phyloP scores from a whole-genome alignment of 768 basidiomycete genomes.

The Suillus variegatus region DNA sequence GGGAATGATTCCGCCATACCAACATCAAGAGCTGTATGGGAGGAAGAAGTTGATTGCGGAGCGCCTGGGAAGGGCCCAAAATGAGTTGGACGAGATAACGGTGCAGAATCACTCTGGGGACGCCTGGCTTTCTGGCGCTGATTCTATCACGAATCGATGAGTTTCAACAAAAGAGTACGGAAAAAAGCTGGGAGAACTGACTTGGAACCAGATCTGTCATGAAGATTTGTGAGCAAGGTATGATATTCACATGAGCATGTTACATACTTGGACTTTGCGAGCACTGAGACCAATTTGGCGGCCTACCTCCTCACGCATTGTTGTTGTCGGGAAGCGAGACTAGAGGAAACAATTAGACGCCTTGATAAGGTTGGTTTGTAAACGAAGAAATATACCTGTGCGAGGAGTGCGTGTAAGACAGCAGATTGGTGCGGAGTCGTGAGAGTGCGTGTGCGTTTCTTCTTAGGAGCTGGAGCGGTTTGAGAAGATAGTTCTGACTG shows the following conservation, averaged over 20 bases:
- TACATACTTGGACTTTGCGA: constrained; percentile 83
- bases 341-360: constrained; percentile 27
- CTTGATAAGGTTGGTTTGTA: neutral
- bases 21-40: constrained; percentile 15
- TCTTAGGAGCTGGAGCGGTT: constrained; percentile 39
- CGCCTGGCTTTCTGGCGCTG: constrained; percentile 86
- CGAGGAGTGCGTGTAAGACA: constrained; percentile 84
- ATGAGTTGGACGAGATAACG: constrained; percentile 56
- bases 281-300: constrained; percentile 87
- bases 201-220: constrained; percentile 87
- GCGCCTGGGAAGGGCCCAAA: constrained; percentile 61
- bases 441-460: constrained; percentile 82
- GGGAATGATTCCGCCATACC: constrained; percentile 3
- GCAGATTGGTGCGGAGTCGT: constrained; percentile 89
- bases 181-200: constrained; percentile 27
- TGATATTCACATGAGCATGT: constrained; percentile 2
- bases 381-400: constrained; percentile 57
- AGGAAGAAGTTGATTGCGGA: constrained; percentile 34
- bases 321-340: constrained; percentile 89
- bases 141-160: constrained; percentile 51
- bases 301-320: constrained; percentile 86
- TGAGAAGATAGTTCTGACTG: constrained; percentile 40
- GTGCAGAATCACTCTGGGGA: constrained; percentile 61
- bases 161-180: constrained; percentile 8
- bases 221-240: constrained; percentile 14